Base-by-base conservation (phyloP, 2,329 filamentous ascomycete genomes). In the Malbranchea zuffiana region DNA sequence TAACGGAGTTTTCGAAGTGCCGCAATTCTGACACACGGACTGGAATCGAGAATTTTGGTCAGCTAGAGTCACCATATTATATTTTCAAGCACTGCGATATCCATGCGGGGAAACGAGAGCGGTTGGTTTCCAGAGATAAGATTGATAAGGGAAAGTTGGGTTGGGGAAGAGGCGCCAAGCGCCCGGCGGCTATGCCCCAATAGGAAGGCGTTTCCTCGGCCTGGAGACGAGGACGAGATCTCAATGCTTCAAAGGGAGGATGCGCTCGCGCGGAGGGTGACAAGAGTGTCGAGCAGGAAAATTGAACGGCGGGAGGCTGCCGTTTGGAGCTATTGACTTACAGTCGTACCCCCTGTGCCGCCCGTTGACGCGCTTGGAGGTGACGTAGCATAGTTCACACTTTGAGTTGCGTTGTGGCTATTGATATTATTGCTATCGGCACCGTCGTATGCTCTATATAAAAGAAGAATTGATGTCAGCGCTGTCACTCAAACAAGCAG, bases 21-120 rank as follows among this genome's bases (percentile, higher is more conserved):
- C 76, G 65, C 90, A 98, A 61, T 98, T 98, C 61, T 93, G 84
- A 63, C 90, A 98, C 49, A 87, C 83, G 47, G 88, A 87, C 86
- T 96, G 80, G 67, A 77, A 71, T 67, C 75, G 70, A 48, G 72
- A 56, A 49, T 60, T 61, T 41, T 61, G 60, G 55, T 71, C 61
- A 70, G 67, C 53, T 50, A 63, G 55, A 33, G 6, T 39, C 23
- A 63, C 61, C 64, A 67, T 67, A n/a, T n/a, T n/a, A n/a, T n/a
- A n/a, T n/a, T n/a, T n/a, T n/a, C n/a, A n/a, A n/a, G n/a, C n/a
- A n/a, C n/a, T n/a, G n/a, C n/a, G n/a, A n/a, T n/a, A n/a, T n/a
- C n/a, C n/a, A n/a, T n/a, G n/a, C n/a, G n/a, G n/a, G n/a, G n/a
- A n/a, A n/a, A n/a, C n/a, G n/a, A n/a, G n/a, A n/a, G n/a, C n/a